These are phyloP conservation scores for Aspergillus sp. DNA, from an alignment of 2,329 filamentous ascomycete genomes.

Conservation along the genomic window DNA sequence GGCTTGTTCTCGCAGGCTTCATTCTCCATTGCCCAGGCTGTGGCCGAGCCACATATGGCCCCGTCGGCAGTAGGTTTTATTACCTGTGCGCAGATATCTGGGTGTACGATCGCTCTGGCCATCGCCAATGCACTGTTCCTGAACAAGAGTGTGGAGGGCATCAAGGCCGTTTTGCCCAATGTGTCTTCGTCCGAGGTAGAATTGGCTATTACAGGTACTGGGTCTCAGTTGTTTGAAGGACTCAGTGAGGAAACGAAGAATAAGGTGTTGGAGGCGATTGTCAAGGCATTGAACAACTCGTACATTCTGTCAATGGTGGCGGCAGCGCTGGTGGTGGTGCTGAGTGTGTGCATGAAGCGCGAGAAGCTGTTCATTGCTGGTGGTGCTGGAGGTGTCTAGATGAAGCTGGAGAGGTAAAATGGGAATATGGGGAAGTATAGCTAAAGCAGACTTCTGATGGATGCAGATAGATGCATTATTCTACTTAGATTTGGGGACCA, in stretches of 20 bases:
- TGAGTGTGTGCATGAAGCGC: background rate
- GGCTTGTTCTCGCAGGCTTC: slow-evolving; percentile 21
- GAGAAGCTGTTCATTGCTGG: background rate
- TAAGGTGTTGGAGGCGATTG: background rate
- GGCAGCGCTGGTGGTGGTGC: background rate
- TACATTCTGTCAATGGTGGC: background rate
- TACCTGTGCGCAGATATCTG: slow-evolving; percentile 1
- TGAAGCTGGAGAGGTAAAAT: background rate
- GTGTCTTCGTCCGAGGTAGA: background rate
- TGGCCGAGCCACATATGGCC: background rate
- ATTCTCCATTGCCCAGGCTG: slow-evolving; percentile 23
- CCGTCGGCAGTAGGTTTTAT: slow-evolving; percentile 5
- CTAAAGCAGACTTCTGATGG: background rate
- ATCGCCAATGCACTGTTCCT: background rate
- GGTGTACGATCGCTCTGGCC: background rate
- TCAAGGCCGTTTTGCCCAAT: background rate
- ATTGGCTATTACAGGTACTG: background rate
- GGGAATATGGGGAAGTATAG: background rate
- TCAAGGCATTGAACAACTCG: background rate
- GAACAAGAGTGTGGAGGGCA: background rate
- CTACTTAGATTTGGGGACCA: too few species aligned
- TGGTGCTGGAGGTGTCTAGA: background rate
- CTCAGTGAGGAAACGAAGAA: background rate
- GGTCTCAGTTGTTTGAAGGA: background rate
- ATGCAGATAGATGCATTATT: too few species aligned